Conservation (phyloP, 2,329 filamentous ascomycete species). For the Hypoxylon sp. region DNA sequence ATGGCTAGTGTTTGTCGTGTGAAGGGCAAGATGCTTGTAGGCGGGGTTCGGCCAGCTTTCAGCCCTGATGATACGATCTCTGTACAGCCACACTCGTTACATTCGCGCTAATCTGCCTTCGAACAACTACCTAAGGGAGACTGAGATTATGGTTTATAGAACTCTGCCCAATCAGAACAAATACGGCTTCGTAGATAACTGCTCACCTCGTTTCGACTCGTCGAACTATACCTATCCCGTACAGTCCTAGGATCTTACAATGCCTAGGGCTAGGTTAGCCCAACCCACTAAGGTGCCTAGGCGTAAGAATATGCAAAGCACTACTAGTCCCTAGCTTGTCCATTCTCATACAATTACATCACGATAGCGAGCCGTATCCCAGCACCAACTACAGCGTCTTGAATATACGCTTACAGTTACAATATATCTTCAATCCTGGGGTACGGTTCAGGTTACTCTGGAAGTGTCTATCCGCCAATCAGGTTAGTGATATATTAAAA, state of each 20-base stretch:
- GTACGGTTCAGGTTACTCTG: background rate
- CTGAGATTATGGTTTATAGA: background rate
- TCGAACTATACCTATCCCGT: background rate
- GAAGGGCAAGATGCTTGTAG: slow-evolving; percentile 28
- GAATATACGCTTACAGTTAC: no score
- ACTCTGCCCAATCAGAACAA: background rate
- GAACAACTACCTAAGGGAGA: background rate
- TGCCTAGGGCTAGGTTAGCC: background rate
- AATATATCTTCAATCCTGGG: no score
- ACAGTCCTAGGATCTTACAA: background rate
- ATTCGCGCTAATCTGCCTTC: background rate
- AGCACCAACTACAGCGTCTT: background rate
- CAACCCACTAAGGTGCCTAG: background rate
- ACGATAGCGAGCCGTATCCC: background rate
- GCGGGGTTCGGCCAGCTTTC: slow-evolving; percentile 23
- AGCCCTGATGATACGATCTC: slow-evolving; percentile 13
- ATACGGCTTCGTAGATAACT: background rate
- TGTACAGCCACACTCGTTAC: slow-evolving; percentile 13
- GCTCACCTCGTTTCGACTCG: background rate
- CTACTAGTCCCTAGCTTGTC: background rate
- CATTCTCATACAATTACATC: background rate
- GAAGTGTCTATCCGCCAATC: slow-evolving; percentile 10
- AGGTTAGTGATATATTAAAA: slow-evolving; percentile 15
- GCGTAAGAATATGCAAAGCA: background rate
- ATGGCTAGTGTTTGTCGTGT: slow-evolving; percentile 16